phyloP scores from a whole-genome alignment of 257 asterid genomes.

The Datura wrightii region DNA sequence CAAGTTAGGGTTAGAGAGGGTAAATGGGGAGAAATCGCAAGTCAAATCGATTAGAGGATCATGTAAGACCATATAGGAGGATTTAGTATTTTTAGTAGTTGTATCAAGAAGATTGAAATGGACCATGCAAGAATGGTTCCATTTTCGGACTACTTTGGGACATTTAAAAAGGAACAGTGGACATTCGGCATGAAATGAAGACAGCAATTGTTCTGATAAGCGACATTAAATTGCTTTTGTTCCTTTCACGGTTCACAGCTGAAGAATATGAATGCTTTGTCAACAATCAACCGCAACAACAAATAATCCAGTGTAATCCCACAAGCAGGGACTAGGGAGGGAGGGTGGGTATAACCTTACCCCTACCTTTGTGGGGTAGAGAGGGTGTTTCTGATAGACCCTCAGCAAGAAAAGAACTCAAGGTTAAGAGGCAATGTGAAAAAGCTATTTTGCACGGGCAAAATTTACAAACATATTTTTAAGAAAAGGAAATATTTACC shows the following conservation, averaged over 20 bases:
- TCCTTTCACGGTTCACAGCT: conserved; percentile 12
- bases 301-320: no score
- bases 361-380: no score
- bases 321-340: no score
- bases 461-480: not conserved
- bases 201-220: not conserved
- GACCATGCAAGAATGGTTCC: not conserved
- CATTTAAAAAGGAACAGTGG: conserved; percentile 6
- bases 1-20: no score
- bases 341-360: no score
- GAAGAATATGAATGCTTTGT: conserved; percentile 21
- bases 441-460: not conserved
- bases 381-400: no score
- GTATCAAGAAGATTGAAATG: not conserved
- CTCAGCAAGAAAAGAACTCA: not conserved
- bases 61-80: conserved; percentile 1
- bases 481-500: conserved; percentile 49
- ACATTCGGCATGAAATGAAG: not conserved
- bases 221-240: not conserved
- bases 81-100: not conserved
- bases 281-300: not conserved
- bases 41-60: no score
- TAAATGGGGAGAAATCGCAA: no score
- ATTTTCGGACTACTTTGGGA: not conserved
- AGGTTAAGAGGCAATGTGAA: not conserved